phyloP scores from a whole-genome alignment of 306 rosid species.

The Cicer chorassanicum region DNA sequence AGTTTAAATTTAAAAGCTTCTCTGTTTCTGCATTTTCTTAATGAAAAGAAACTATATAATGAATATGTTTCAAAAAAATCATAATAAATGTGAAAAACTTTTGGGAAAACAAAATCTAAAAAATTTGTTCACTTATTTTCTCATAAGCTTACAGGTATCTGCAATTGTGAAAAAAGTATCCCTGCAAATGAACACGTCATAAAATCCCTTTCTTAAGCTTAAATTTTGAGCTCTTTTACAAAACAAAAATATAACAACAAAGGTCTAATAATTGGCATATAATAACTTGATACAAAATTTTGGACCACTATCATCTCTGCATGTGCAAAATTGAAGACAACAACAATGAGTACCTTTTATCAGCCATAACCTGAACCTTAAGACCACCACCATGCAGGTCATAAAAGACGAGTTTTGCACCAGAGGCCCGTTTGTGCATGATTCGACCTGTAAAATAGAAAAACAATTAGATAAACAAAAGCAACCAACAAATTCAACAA shows the following conservation, averaged over 20 bases:
- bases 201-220: background rate
- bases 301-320: background rate
- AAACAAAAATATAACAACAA: background rate
- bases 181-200: background rate
- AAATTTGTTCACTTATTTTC: background rate
- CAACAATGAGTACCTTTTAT: conserved; percentile 64
- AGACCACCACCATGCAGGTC: conserved; percentile 67
- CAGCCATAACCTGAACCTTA: conserved; percentile 90
- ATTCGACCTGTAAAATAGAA: conserved; percentile 54
- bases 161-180: background rate
- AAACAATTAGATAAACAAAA: background rate
- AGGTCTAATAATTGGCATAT: background rate
- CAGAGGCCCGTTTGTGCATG: conserved; percentile 74
- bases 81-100: background rate
- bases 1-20: background rate
- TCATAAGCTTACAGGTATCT: conserved; percentile 1
- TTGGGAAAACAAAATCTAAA: background rate
- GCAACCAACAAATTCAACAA: background rate
- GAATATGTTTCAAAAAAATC: background rate
- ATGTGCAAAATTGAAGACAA: background rate
- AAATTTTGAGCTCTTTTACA: background rate
- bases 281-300: background rate
- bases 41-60: background rate
- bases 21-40: background rate
- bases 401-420: conserved; percentile 75